Base-by-base conservation (phyloP, 306 rosid genomes). In the Dicorynia guianensis region DNA sequence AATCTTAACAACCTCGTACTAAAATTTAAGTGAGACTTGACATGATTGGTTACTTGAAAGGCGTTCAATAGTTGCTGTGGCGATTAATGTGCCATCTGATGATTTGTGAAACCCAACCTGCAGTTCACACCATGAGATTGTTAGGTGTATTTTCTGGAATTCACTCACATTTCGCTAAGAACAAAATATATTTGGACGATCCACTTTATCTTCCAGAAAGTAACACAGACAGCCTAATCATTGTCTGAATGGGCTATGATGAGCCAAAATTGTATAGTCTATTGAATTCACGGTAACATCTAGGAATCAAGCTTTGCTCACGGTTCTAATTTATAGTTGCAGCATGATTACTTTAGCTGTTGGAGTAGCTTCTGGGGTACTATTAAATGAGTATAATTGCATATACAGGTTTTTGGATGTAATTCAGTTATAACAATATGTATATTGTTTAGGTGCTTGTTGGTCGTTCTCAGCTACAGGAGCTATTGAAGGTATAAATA, bases 401-500 rank as follows among this genome's bases (percentile, higher is more conserved):
- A 11, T 69, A 38, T 10, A 3, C 12, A 8, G 4, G 6, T 55
- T 10, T 68, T 68, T 68, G n/a, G 43, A 39, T 57, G 49, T 25
- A 54, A 58, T 59, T 64, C 30, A 52, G 33, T 50, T n/a, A 69
- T 67, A 47, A 69, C 58, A 7, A 2, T 35, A 20, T 77, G 50
- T 70, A 18, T 78, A 58, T 50, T 66, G 74, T 75, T 40, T 71
- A 94, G 98, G 98, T 72, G 93, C 96, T 66, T 94, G 98, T 77
- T 94, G 98, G 98, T 42, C 98, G 30, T 94, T 94, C 83, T 83
- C 98, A 11, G 91, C 95, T 7, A 94, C 96, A 0, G 98, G 98
- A 30, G 98, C 98, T 34, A 86, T 94, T 33, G 98, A 94, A 90
- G 98, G 95, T 12, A 87, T 94, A 84, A 94, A 92, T 62, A 86